A percentile compares a stretch with the other conserved stretches of the same genome.
phyloP scores from a whole-genome alignment of 106 monocot species.

The Allium fistulosum region DNA sequence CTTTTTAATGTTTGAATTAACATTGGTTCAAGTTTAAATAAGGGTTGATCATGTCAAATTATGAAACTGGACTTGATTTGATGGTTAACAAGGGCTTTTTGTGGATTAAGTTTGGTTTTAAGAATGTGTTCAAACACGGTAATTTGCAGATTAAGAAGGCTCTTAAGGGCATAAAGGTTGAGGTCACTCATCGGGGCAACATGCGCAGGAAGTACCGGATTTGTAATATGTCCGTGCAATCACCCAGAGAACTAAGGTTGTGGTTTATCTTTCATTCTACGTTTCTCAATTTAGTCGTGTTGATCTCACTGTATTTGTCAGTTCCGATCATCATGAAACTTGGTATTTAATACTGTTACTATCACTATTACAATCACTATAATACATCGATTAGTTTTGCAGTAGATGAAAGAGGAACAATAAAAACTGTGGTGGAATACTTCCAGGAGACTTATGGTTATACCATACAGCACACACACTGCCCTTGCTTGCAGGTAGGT shows the following conservation, averaged over 20 bases:
- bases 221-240: constrained; percentile 46
- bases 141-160: constrained; percentile 53
- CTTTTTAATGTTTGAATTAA: too few relatives aligned
- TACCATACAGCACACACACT: constrained; percentile 35
- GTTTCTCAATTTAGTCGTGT: background rate
- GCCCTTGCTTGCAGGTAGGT: constrained; percentile 65
- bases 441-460: constrained; percentile 63
- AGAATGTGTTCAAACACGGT: background rate
- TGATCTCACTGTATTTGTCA: background rate
- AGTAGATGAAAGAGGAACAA: constrained; percentile 34
- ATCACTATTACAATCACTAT: too few relatives aligned
- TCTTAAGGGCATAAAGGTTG: constrained; percentile 66
- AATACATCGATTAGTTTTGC: constrained; percentile 20
- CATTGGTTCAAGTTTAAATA: too few relatives aligned
- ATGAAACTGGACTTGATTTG: too few relatives aligned
- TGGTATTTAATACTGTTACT: too few relatives aligned
- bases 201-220: constrained; percentile 63
- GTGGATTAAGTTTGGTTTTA: too few relatives aligned
- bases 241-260: constrained; percentile 58
- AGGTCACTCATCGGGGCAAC: constrained; percentile 64
- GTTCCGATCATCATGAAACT: too few relatives aligned
- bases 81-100: too few relatives aligned
- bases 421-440: constrained; percentile 57
- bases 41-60: too few relatives aligned
- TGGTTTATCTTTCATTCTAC: background rate